Base-by-base conservation (phyloP, 2,329 filamentous ascomycete species). In the Alternaria arborescens region DNA sequence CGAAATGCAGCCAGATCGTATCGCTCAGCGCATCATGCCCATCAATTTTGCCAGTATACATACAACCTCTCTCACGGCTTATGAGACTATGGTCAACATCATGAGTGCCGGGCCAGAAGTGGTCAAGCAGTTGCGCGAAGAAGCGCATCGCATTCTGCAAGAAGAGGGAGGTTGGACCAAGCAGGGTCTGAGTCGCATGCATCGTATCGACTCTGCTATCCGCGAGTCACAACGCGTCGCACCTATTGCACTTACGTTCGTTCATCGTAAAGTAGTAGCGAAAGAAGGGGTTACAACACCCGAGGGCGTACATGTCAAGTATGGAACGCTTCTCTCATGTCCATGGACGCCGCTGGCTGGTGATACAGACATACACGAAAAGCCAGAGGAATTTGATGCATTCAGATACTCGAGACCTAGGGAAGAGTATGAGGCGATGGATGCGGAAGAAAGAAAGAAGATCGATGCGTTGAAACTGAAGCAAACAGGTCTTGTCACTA, bases 261-360 rank as follows among this genome's bases (percentile, higher is more conserved):
- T 82, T 14, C 79, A 82, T 60, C 80, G 84, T 11, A 82, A 83
- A 61, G 83, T 86, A 0, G 67, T 75, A n/a, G 84, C 85, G 50
- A 88, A 86, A 64, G 85, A 98, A 46, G 89, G 89, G 34, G 97
- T 98, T 75, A 89, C 92, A 16, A 88, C 93, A 34, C 95, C 94
- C 7, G 94, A 98, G 81, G 68, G 68, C 28, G 20, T 64, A 4
- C 57, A 66, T 52, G n/a, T 69, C 4, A 44, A 60, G 14, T 60
- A 65, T 43, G 67, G 73, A 11, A 63, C 69, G 8, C 28, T 64
- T 2, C 26, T 74, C 8, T 60, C 66, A 10, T 69, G 58, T 42
- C 64, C 70, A 6, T 72, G 70, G 69, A 50, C 44, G 12, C 54
- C 62, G 3, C 26, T 71, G 8, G 67, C 70, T 6, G 16, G 52